Evolutionary conservation across 192 early-diverging fungal genomes (phyloP), one percentile per base, ranked within the genome.

Genomic region (Podila horticola): DNA sequence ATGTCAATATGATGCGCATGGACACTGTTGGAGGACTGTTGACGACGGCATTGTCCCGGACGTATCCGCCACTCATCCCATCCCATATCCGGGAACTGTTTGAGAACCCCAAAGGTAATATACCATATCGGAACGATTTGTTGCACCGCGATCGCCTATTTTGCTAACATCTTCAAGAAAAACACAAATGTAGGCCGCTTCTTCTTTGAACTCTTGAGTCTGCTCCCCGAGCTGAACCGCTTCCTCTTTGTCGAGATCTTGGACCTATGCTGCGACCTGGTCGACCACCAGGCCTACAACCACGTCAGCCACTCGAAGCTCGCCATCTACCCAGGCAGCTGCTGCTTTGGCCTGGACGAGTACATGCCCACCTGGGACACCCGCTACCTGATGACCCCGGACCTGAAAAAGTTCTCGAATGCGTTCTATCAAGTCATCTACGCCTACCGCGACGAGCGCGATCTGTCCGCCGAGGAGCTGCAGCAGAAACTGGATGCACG

Each of bases 341-440:
- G 77, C 60, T 81, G 77, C 26, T 81, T 81, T 24, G 77, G 77
- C 15, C 62, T 81, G n/a, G 66, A 73, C 29, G 77, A 81, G 15
- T 73, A 65, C 62, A 81, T 73, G 77, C 77, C 77, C 1, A 81
- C 66, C 0, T 81, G 77, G 77, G 77, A 81, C 33, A 81, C 77
- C 5, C 66, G 77, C 11, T 81, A 81, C 20, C 62, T 81, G 13
- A 52, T 81, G 50, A 36, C 66, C 5, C 36, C 59, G 3, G 62
- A 66, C 31, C 34, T 72, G 9, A 72, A 67, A 60, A 64, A 49
- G 57, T 73, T 69, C 55, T 73, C 77, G 4, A 62, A 55, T 10
- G 71, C 63, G 0, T 81, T 81, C 28, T 81, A 81, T 50, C 60
- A 73, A 5, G 30, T 68, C 67, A 81, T 81, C 1, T 81, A 69